phyloP scores from a whole-genome alignment of 164 flowering plant genomes.

The Litsea cubeba region DNA sequence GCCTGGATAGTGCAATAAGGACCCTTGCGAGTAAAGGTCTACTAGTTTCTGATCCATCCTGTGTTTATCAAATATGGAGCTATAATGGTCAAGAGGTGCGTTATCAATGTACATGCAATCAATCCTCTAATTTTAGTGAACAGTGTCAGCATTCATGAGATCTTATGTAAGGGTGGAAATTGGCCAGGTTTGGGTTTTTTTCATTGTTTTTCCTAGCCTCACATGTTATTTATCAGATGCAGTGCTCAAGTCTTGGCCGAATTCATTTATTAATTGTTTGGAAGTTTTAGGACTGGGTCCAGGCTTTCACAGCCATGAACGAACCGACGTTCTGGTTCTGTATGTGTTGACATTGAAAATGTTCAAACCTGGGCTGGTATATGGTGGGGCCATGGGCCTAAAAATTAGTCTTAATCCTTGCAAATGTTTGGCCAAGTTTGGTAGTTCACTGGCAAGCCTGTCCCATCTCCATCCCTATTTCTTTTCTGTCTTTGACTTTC shows the following conservation, averaged over 20 bases:
- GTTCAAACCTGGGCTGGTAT: background rate
- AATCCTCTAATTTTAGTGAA: background rate
- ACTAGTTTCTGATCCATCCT: constrained; percentile 44
- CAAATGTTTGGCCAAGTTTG: background rate
- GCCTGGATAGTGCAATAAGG: constrained; percentile 38
- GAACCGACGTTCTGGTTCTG: background rate
- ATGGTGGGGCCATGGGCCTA: background rate
- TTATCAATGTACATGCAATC: constrained; percentile 4
- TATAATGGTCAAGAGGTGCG: constrained; percentile 86
- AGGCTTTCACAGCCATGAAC: background rate
- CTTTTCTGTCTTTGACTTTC: background rate
- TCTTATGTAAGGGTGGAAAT: background rate
- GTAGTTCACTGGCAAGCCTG: background rate
- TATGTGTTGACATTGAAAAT: background rate
- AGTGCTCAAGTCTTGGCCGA: background rate
- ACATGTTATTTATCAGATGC: background rate
- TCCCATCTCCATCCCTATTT: background rate
- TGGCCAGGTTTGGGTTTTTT: background rate
- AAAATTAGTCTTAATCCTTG: background rate
- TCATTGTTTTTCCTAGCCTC: background rate
- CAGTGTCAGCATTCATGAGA: background rate
- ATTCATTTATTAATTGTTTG: background rate
- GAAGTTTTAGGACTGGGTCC: background rate
- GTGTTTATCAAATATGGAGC: constrained; percentile 57
- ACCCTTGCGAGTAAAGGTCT: constrained; percentile 52